Evolutionary conservation across 1,284 basidiomycete species (phyloP), one percentile per base, ranked within the genome.

Genomic region (Apiotrichum brassicae): DNA sequence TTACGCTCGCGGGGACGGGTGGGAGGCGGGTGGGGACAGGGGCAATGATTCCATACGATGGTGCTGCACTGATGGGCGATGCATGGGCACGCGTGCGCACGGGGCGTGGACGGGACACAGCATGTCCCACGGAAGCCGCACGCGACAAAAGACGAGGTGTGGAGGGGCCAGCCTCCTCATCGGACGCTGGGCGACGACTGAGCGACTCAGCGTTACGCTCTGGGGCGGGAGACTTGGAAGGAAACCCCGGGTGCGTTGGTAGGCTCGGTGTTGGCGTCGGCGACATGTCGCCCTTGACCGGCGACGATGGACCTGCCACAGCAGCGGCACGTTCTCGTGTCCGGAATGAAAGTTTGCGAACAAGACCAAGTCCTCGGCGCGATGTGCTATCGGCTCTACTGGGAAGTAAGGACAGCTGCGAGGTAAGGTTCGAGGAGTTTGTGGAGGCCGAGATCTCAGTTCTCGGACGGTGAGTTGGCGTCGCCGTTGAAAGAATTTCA

Each of bases 271-370:
- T 30, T 30, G 28, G 13, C 3, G 33, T 16, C 7, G 12, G 33
- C 18, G 40, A 12, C 24, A 22, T 20, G 18, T 42, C 40, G 26
- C 19, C 26, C n/a, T 25, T 42, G 26, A 18, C n/a, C 28, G 19
- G 24, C n/a, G 16, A 25, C 18, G 38, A 7, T 4, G 24, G 33
- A 34, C 8, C 13, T n/a, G 33, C 33, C 13, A n/a, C 8, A 14
- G 33, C 14, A 18, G 26, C 25, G 6, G 49, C 34, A n/a, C 34
- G 41, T 7, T 52, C 41, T 6, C 42, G 28, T 1, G 51, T 22
- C 4, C 51, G 51, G 37, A 53, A 53, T 7, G 42, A 45, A 6
- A 53, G 36, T 32, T 53, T 53, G 42, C 51, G 51, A 3, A 53
- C 51, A 18, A 53, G 46, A 3, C 51, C 46, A 1, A 53, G 46